A percentile compares a stretch with the other conserved stretches of the same genome.
Conservation (phyloP, 352 stramenopile genomes). For the Globisporangium spiculum region DNA sequence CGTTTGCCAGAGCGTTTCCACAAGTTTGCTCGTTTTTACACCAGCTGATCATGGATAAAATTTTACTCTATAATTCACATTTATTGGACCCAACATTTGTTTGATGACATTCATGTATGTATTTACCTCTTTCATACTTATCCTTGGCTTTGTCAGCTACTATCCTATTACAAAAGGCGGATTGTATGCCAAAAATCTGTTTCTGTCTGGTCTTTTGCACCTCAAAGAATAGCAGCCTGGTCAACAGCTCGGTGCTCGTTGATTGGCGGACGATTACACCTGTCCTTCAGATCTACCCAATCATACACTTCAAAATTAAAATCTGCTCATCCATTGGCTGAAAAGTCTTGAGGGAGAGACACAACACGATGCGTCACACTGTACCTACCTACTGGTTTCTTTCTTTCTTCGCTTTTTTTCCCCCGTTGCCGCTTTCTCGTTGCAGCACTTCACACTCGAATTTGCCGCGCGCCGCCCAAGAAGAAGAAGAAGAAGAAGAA, state of each 20-base stretch:
- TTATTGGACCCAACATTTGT: too few relatives aligned
- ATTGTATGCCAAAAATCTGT: constrained; percentile 1
- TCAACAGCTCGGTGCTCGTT: background rate
- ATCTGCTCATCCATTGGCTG: background rate
- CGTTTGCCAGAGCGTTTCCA: background rate
- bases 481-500: constrained; percentile 18
- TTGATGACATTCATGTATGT: too few relatives aligned
- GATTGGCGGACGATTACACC: background rate
- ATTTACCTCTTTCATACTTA: too few relatives aligned
- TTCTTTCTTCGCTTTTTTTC: background rate
- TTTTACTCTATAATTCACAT: background rate
- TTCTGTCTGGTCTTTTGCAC: constrained; percentile 6
- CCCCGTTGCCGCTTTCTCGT: background rate
- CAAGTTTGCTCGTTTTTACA: constrained; percentile 8
- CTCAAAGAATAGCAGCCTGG: background rate
- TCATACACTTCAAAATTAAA: background rate
- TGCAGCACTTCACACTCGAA: constrained; percentile 9
- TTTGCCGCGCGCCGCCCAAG: constrained; percentile 17
- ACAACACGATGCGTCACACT: background rate
- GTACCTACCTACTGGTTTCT: background rate
- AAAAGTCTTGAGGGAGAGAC: background rate
- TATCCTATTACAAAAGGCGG: background rate
- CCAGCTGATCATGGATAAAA: background rate
- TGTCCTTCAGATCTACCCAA: background rate
- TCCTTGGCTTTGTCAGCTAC: too few relatives aligned